A percentile compares a stretch with the other conserved stretches of the same genome.
Evolutionary conservation across 495 filamentous ascomycete species (phyloP).

Genomic region (Lophium mytilinum): DNA sequence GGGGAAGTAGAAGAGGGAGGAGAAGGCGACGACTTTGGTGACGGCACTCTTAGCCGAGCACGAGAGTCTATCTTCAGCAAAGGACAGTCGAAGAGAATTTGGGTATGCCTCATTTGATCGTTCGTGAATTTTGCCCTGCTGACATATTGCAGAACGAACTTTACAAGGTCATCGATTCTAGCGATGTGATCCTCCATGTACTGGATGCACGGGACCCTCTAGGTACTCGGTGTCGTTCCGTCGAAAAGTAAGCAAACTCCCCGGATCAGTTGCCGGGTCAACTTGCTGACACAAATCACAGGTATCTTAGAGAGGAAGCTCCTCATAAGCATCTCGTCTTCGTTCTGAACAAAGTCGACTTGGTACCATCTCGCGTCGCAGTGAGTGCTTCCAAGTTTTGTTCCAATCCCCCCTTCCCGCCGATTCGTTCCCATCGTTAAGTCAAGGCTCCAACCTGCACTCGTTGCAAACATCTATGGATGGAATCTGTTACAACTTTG

Average conservation of each 20-base stretch:
- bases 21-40: constrained; percentile 34
- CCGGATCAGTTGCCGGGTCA: too few relatives aligned
- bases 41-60: constrained; percentile 54
- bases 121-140: too few relatives aligned
- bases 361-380: constrained; percentile 86
- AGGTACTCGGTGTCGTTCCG: constrained; percentile 53
- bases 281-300: not conserved
- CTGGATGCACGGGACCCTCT: constrained; percentile 37
- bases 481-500: constrained; percentile 96
- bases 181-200: constrained; percentile 36
- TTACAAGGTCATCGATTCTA: constrained; percentile 57
- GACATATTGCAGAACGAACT: constrained; percentile 50
- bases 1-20: constrained; percentile 44
- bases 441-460: constrained; percentile 83
- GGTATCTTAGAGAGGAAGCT: constrained; percentile 67
- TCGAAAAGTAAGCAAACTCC: constrained; percentile 65
- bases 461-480: constrained; percentile 50
- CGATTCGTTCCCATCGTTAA: constrained; percentile 54
- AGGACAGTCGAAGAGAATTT: constrained; percentile 89
- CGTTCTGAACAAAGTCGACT: constrained; percentile 89
- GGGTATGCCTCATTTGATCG: constrained; percentile 41
- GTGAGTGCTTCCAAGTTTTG: constrained; percentile 53
- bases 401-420: constrained; percentile 8
- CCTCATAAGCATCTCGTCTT: constrained; percentile 93
- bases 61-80: constrained; percentile 88